These are phyloP conservation scores for Setaria viridis DNA, from an alignment of 202 grass and related monocot genomes.

Conservation along the genomic window DNA sequence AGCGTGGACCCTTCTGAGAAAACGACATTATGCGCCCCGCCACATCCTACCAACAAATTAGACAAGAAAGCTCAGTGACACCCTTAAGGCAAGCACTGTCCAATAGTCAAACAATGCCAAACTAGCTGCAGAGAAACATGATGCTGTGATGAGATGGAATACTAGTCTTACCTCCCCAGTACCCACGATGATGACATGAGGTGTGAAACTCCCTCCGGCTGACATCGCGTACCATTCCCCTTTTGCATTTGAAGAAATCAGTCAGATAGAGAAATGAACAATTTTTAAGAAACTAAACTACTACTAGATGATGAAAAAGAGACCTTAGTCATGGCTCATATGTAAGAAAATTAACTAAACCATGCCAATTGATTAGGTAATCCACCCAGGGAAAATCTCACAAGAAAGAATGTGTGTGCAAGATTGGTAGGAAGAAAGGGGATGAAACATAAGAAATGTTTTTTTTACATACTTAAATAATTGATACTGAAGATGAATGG, in stretches of 20 bases:
- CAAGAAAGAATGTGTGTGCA: background rate
- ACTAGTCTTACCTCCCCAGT: slow-evolving; percentile 78
- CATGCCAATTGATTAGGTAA: slow-evolving; percentile 2
- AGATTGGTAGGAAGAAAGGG: slow-evolving; percentile 17
- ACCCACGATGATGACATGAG: slow-evolving; percentile 83
- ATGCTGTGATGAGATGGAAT: background rate
- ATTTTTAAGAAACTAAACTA: background rate
- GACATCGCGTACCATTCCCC: slow-evolving; percentile 75
- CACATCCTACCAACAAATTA: slow-evolving; percentile 67
- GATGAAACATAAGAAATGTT: background rate
- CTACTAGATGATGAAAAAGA: background rate
- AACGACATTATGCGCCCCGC: slow-evolving; percentile 86
- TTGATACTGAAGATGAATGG: slow-evolving; percentile 7
- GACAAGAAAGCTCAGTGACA: background rate
- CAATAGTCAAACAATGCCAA: slow-evolving; percentile 32
- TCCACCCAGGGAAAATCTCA: background rate
- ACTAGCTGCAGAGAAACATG: slow-evolving; percentile 7
- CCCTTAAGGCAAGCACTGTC: slow-evolving; percentile 7
- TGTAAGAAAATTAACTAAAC: slow-evolving; percentile 14
- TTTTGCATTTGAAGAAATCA: slow-evolving; percentile 28
- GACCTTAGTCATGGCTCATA: background rate
- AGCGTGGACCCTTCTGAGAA: slow-evolving; percentile 85
- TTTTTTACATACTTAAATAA: background rate
- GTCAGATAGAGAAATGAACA: slow-evolving; percentile 21
- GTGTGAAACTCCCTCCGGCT: slow-evolving; percentile 80